phyloP scores from a whole-genome alignment of 2,329 filamentous ascomycete genomes.

The Fusarium annulatum region DNA sequence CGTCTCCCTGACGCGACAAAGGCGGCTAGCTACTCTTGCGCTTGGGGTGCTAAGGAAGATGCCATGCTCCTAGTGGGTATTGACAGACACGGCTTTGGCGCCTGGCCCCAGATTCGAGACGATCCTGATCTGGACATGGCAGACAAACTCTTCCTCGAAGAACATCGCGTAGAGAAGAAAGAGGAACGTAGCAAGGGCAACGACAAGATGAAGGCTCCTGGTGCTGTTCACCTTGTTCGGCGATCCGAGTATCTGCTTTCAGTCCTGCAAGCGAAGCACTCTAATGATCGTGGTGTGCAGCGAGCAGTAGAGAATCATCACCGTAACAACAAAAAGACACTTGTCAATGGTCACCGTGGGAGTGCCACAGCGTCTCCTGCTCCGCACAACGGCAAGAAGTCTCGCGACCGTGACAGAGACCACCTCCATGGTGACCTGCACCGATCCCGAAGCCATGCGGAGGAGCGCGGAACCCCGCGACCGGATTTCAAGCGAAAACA shows the following conservation, averaged over 20 bases:
- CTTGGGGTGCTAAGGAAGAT: constrained; percentile 93
- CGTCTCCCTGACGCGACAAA: constrained; percentile 93
- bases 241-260: constrained; percentile 95
- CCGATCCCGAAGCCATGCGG: constrained; percentile 62
- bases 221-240: constrained; percentile 96
- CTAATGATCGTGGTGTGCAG: constrained; percentile 78
- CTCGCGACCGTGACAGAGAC: constrained; percentile 61
- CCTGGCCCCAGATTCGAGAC: constrained; percentile 94
- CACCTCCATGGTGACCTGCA: constrained; percentile 60
- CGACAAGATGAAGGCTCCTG: constrained; percentile 87
- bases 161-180: constrained; percentile 98
- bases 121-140: constrained; percentile 85
- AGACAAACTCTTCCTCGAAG: constrained; percentile 96
- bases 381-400: constrained; percentile 60
- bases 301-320: constrained; percentile 91
- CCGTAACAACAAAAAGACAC: constrained; percentile 87
- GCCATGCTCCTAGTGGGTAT: constrained; percentile 98
- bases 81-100: constrained; percentile 91
- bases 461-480: constrained; percentile 63
- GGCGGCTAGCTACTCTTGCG: constrained; percentile 87
- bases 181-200: constrained; percentile 86
- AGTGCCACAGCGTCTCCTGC: constrained; percentile 78
- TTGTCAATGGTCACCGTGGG: constrained; percentile 70
- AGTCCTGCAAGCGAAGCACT: constrained; percentile 89
- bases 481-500: constrained; percentile 72